A percentile compares a stretch with the other conserved stretches of the same genome.
Evolutionary conservation across 306 rosid genomes (phyloP).

Genomic region (Adenanthera pavonina): DNA sequence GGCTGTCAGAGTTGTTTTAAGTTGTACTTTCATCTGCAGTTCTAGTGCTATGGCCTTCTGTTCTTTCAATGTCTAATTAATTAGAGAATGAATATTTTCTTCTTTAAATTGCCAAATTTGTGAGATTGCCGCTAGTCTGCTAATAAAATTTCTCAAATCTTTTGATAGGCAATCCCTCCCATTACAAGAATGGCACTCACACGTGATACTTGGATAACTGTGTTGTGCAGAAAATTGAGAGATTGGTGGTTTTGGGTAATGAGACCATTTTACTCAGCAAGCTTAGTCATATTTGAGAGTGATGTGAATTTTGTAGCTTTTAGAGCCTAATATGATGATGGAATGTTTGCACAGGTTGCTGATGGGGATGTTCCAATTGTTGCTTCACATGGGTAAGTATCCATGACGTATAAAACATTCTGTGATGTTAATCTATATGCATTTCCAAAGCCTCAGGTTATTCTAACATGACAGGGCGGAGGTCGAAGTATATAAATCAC

Average conservation of each 20-base stretch:
- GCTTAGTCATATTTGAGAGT: slow-evolving; percentile 33
- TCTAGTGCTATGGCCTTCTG: slow-evolving; percentile 15
- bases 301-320: slow-evolving; percentile 33
- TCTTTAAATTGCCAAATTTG: slow-evolving; percentile 20
- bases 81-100: slow-evolving; percentile 30
- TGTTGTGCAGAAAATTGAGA: slow-evolving; percentile 95
- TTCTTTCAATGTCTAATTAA: slow-evolving; percentile 23
- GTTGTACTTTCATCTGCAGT: slow-evolving; percentile 16
- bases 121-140: slow-evolving; percentile 37
- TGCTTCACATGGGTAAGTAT: slow-evolving; percentile 93
- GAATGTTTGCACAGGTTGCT: slow-evolving; percentile 73
- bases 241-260: slow-evolving; percentile 99
- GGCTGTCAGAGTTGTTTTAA: slow-evolving; percentile 36
- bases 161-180: slow-evolving; percentile 94
- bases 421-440: slow-evolving; percentile 34
- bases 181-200: slow-evolving; percentile 97
- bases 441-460: slow-evolving; percentile 45
- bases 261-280: slow-evolving; percentile 34
- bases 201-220: slow-evolving; percentile 94
- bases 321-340: slow-evolving; percentile 43
- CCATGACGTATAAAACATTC: slow-evolving; percentile 34
- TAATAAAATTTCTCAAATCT: slow-evolving; percentile 37
- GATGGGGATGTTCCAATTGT: slow-evolving; percentile 95
- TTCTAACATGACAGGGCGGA: slow-evolving; percentile 70
- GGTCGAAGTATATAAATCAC: slow-evolving; percentile 79